Conservation (phyloP, 164 flowering plant species). For the Chimonanthus praecox region DNA sequence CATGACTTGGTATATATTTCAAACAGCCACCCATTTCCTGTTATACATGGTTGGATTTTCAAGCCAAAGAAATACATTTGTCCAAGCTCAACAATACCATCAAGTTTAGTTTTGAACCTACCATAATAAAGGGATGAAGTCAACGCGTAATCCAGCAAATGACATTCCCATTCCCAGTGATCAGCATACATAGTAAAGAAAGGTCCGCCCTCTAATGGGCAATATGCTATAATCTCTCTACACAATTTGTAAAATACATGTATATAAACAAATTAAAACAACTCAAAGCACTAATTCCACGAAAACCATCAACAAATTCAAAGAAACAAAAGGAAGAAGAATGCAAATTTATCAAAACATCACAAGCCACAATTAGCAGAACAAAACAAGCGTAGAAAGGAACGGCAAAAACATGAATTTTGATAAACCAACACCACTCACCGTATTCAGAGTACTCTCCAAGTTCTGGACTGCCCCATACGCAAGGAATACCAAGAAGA, state of each 20-base stretch:
- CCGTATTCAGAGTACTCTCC: constrained; percentile 74
- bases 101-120: neutral
- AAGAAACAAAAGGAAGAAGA: neutral
- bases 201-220: no score
- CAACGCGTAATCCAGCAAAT: no score
- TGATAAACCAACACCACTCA: constrained; percentile 21
- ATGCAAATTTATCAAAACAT: neutral
- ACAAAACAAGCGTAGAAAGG: neutral
- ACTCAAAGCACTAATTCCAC: neutral
- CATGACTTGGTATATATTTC: no score
- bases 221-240: no score
- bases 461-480: constrained; percentile 93
- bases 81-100: neutral
- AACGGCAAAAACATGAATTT: neutral
- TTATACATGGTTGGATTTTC: no score
- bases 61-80: no score
- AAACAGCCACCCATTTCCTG: no score
- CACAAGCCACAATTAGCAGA: neutral
- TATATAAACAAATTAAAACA: neutral
- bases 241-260: no score
- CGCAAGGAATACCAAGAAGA: constrained; percentile 72
- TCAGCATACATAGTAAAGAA: no score
- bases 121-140: no score
- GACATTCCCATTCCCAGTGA: no score
- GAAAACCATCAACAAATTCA: neutral